Conservation (phyloP, 2,329 filamentous ascomycete species). For the Plectosphaerella cucumerina region DNA sequence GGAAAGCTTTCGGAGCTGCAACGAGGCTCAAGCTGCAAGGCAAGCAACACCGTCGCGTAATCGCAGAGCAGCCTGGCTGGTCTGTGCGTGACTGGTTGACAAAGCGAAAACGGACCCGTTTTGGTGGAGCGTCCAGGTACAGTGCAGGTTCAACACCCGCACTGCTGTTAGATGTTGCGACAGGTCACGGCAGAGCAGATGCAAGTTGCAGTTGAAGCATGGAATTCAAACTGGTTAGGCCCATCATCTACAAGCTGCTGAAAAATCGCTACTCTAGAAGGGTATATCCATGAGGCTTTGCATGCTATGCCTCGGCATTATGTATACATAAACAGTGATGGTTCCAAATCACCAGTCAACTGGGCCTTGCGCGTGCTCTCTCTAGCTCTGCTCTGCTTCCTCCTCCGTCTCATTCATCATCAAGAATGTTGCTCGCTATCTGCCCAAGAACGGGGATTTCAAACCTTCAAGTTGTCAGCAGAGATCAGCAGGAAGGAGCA, state of each 20-base stretch:
- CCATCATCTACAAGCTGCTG: too few species aligned
- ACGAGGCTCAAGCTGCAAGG: conserved; percentile 13
- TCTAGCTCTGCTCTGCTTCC: neutral
- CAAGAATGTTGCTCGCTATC: conserved; percentile 83
- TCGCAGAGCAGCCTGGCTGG: conserved; percentile 12
- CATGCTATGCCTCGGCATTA: neutral
- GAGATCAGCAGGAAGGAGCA: conserved; percentile 38
- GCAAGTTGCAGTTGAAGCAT: too few species aligned
- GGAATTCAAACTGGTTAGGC: too few species aligned
- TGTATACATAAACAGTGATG: conserved; percentile 5
- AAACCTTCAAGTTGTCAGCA: conserved; percentile 47
- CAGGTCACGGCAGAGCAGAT: too few species aligned
- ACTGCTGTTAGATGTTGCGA: too few species aligned
- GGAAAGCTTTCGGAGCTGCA: conserved; percentile 14
- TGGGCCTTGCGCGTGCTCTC: neutral
- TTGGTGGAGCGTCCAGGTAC: neutral
- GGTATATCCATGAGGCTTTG: conserved; percentile 6
- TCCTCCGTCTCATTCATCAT: conserved; percentile 59
- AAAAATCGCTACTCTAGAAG: conserved; percentile 1
- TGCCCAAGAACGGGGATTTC: conserved; percentile 85
- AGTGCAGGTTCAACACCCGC: too few species aligned
- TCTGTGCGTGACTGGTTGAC: conserved; percentile 7
- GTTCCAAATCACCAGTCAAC: conserved; percentile 2
- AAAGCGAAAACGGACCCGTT: neutral
- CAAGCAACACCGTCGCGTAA: conserved; percentile 16